These are phyloP conservation scores for Hanseniaspora thailandica DNA, from an alignment of 805 yeast genomes.

Conservation along the genomic window DNA sequence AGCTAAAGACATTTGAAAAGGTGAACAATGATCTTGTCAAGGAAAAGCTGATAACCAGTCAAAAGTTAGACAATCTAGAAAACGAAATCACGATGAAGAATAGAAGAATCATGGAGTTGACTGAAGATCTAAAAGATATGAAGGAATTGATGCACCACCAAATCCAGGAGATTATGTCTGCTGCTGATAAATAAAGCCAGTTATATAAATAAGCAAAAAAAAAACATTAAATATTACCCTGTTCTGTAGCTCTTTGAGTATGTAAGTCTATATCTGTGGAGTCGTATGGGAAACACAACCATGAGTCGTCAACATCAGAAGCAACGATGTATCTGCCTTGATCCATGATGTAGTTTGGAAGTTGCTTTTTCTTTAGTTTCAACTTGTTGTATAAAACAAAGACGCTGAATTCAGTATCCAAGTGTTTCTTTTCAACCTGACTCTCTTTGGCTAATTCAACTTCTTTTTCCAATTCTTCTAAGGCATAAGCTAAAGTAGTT, in stretches of 20 bases:
- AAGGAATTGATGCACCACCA: conserved; percentile 75
- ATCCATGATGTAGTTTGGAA: conserved; percentile 51
- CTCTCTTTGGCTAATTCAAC: conserved; percentile 26
- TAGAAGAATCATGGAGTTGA: conserved; percentile 72
- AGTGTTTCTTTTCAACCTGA: conserved; percentile 21
- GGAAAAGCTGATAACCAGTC: conserved; percentile 31
- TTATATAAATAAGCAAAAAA: too few species aligned
- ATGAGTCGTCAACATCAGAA: conserved; percentile 57
- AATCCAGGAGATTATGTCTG: conserved; percentile 73
- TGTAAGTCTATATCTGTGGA: conserved; percentile 70
- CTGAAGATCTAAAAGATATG: conserved; percentile 78
- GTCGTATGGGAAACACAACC: conserved; percentile 92
- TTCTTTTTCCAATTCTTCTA: conserved; percentile 52
- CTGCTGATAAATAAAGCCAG: neutral
- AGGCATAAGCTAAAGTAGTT: conserved; percentile 77
- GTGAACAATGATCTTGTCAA: conserved; percentile 28
- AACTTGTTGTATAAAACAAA: conserved; percentile 78
- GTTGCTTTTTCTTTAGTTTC: conserved; percentile 66
- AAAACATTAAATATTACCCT: conserved; percentile 44
- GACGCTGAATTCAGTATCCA: conserved; percentile 57
- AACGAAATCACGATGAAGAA: conserved; percentile 76
- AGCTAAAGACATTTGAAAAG: conserved; percentile 28
- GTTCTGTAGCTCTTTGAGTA: conserved; percentile 50
- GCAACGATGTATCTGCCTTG: conserved; percentile 64
- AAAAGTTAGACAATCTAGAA: conserved; percentile 42